phyloP scores from a whole-genome alignment of 495 filamentous ascomycete genomes.

The Aspergillus nanangensis region DNA sequence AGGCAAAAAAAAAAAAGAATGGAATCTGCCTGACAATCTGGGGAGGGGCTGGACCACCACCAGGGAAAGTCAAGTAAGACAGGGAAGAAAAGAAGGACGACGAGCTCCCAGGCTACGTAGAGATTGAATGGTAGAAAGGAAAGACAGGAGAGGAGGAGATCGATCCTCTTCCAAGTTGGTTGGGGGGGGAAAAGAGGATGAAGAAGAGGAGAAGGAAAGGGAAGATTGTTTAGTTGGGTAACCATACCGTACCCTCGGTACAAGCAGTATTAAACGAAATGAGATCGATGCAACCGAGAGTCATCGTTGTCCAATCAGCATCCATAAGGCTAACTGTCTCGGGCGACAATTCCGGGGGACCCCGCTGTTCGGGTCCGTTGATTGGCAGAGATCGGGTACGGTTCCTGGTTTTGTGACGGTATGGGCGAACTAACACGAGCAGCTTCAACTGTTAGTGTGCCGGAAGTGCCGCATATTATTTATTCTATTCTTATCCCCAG shows the following conservation, averaged over 20 bases:
- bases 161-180: neutral
- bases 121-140: conserved; percentile 1
- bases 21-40: conserved; percentile 11
- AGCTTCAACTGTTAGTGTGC: neutral
- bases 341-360: neutral
- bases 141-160: conserved; percentile 3
- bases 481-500: neutral
- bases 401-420: conserved; percentile 21
- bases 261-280: conserved; percentile 14
- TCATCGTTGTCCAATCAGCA: conserved; percentile 12
- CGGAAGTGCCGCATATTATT: neutral
- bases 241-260: neutral
- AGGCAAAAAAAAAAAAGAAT: conserved; percentile 12
- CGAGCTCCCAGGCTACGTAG: conserved; percentile 25
- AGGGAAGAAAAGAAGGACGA: conserved; percentile 41
- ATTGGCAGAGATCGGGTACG: conserved; percentile 10
- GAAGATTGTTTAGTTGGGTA: neutral
- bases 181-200: conserved; percentile 1
- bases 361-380: conserved; percentile 1
- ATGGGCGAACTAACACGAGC: no score
- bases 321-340: conserved; percentile 2
- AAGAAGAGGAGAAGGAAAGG: neutral
- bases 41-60: conserved; percentile 9
- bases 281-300: conserved; percentile 11
- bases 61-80: conserved; percentile 19